phyloP scores from a whole-genome alignment of 1,139 yeast genomes.

The Spencermartinsiella ligniputridi region DNA sequence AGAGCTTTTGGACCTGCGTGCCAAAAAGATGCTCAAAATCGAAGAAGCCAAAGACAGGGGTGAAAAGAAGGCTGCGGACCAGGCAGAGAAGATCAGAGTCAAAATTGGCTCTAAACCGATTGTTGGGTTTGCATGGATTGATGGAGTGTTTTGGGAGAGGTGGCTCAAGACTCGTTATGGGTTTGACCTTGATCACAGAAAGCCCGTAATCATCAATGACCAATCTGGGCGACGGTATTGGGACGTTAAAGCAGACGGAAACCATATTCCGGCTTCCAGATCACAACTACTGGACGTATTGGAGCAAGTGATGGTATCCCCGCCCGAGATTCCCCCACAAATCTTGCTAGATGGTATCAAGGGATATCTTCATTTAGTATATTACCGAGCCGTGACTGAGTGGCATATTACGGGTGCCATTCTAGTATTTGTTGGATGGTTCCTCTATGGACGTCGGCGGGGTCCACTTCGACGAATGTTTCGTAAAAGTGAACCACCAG shows the following conservation, averaged over 20 bases:
- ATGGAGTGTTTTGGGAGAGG: slow-evolving; percentile 35
- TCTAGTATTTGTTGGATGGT: background rate
- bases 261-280: slow-evolving; percentile 26
- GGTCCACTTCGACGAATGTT: background rate
- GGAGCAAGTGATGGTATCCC: slow-evolving; percentile 21
- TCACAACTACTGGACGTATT: slow-evolving; percentile 29
- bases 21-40: slow-evolving; percentile 32
- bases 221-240: slow-evolving; percentile 29
- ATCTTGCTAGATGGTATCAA: slow-evolving; percentile 20
- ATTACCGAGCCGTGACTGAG: background rate
- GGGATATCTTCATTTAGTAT: slow-evolving; percentile 14
- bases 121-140: slow-evolving; percentile 38
- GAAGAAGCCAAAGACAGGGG: slow-evolving; percentile 34
- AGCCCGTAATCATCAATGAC: slow-evolving; percentile 29
- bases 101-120: slow-evolving; percentile 25
- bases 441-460: background rate
- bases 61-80: slow-evolving; percentile 31
- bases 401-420: background rate
- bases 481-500: background rate
- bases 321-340: slow-evolving; percentile 26
- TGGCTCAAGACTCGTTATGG: slow-evolving; percentile 32
- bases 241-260: slow-evolving; percentile 29
- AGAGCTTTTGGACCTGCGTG: slow-evolving; percentile 29
- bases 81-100: slow-evolving; percentile 31
- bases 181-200: slow-evolving; percentile 8